Evolutionary conservation across 805 yeast genomes (phyloP).

Genomic region (Wickerhamomyces alni): DNA sequence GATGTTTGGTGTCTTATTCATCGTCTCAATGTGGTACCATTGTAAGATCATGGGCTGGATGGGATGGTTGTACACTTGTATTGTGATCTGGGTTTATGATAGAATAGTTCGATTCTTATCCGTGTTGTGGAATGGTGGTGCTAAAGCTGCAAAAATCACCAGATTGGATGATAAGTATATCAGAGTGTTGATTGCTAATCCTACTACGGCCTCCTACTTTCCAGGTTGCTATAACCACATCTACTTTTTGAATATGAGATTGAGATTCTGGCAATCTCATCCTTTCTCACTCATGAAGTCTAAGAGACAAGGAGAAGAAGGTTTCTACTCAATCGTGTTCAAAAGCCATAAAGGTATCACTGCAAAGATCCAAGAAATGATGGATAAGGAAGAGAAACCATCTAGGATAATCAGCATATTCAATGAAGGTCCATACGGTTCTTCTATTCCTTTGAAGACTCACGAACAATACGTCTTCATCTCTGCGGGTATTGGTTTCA

Average conservation of each 20-base stretch:
- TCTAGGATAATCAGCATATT: slow-evolving; percentile 32
- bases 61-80: slow-evolving; percentile 45
- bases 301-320: slow-evolving; percentile 25
- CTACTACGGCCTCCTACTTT: slow-evolving; percentile 31
- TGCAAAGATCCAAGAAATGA: slow-evolving; percentile 30
- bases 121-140: slow-evolving; percentile 52
- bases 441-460: slow-evolving; percentile 31
- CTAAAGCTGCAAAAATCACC: slow-evolving; percentile 39
- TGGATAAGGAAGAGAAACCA: slow-evolving; percentile 25
- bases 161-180: slow-evolving; percentile 27
- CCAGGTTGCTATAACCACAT: slow-evolving; percentile 55
- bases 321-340: slow-evolving; percentile 33
- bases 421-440: slow-evolving; percentile 63
- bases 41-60: slow-evolving; percentile 44
- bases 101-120: slow-evolving; percentile 51
- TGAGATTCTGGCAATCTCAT: slow-evolving; percentile 52
- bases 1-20: slow-evolving; percentile 44
- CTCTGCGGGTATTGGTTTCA: slow-evolving; percentile 49
- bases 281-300: slow-evolving; percentile 58
- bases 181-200: slow-evolving; percentile 36
- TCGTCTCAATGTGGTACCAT: slow-evolving; percentile 57
- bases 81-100: slow-evolving; percentile 69
- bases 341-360: slow-evolving; percentile 55
- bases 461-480: slow-evolving; percentile 34
- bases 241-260: slow-evolving; percentile 42